These are phyloP conservation scores for Ulota crispa DNA, from an alignment of 225 moss, liverwort and hornwort species.

Conservation along the genomic window DNA sequence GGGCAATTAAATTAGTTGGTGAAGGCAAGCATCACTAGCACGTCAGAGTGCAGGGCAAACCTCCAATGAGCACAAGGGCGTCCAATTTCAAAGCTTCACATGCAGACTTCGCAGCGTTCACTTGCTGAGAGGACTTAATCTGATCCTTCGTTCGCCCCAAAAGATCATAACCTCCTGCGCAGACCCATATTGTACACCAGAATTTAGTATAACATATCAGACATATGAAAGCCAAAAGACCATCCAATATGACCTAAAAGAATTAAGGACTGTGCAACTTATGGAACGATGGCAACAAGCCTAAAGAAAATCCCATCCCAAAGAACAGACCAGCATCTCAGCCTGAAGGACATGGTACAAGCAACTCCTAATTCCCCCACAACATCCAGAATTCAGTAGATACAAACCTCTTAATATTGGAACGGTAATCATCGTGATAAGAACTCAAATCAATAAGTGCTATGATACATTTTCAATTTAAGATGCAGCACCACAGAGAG, in stretches of 20 bases:
- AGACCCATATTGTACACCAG: constrained; percentile 21
- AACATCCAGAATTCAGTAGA: background rate
- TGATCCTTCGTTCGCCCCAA: constrained; percentile 97
- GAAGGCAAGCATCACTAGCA: background rate
- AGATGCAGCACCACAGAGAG: background rate
- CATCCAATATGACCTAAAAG: background rate
- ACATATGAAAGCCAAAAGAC: background rate
- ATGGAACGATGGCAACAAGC: background rate
- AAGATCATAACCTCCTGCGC: constrained; percentile 88
- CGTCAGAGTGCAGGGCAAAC: constrained; percentile 33
- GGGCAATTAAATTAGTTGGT: background rate
- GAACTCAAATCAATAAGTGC: background rate
- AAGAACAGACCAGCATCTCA: constrained; percentile 4
- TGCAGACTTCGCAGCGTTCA: constrained; percentile 76
- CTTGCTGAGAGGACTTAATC: constrained; percentile 91
- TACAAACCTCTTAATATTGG: background rate
- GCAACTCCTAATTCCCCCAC: background rate
- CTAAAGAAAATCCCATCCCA: background rate
- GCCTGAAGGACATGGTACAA: background rate
- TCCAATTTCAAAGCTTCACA: constrained; percentile 93
- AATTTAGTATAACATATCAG: background rate
- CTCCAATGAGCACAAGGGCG: constrained; percentile 92
- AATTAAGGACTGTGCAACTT: constrained; percentile 3
- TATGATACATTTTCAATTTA: background rate
- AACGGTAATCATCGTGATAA: background rate